Conservation (phyloP, 805 yeast genomes). For the Metschnikowia similis region DNA sequence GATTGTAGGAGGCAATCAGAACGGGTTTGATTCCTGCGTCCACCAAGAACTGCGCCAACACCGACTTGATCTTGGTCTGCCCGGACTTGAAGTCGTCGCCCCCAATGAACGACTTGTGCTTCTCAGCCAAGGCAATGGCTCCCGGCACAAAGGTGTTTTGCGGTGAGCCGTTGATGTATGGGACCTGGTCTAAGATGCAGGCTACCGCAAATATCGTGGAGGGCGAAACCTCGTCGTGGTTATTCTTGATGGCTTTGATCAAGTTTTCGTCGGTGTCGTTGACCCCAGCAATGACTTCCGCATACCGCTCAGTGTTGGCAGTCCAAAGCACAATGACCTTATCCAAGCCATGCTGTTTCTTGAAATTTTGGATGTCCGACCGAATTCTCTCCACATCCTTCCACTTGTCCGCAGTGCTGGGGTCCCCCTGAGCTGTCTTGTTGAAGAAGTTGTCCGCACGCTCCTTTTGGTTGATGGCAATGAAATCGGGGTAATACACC, state of each 20-base stretch:
- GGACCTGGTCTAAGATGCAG: constrained; percentile 78
- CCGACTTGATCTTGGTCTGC: constrained; percentile 94
- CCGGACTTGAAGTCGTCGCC: constrained; percentile 98
- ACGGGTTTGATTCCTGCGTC: constrained; percentile 97
- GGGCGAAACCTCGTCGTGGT: constrained; percentile 84
- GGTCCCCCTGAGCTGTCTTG: constrained; percentile 46
- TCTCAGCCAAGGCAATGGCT: constrained; percentile 82
- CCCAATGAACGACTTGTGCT: constrained; percentile 72
- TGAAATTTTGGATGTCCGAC: constrained; percentile 76
- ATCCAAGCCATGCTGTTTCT: constrained; percentile 66
- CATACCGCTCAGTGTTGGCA: constrained; percentile 93
- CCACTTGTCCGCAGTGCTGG: constrained; percentile 69
- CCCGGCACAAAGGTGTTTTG: constrained; percentile 98
- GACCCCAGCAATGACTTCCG: constrained; percentile 71
- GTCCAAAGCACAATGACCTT: constrained; percentile 93
- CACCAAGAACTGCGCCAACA: constrained; percentile 89
- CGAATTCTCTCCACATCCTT: constrained; percentile 83
- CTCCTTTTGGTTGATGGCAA: constrained; percentile 88
- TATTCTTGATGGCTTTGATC: constrained; percentile 64
- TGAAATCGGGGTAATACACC: constrained; percentile 91
- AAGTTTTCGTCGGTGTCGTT: constrained; percentile 86
- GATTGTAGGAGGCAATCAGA: constrained; percentile 94
- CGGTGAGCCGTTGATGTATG: constrained; percentile 95
- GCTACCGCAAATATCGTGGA: constrained; percentile 95
- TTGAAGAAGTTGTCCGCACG: constrained; percentile 87